A percentile compares a stretch with the other conserved stretches of the same genome.
Evolutionary conservation across 1,139 yeast genomes (phyloP).

Genomic region (Candida sp.): DNA sequence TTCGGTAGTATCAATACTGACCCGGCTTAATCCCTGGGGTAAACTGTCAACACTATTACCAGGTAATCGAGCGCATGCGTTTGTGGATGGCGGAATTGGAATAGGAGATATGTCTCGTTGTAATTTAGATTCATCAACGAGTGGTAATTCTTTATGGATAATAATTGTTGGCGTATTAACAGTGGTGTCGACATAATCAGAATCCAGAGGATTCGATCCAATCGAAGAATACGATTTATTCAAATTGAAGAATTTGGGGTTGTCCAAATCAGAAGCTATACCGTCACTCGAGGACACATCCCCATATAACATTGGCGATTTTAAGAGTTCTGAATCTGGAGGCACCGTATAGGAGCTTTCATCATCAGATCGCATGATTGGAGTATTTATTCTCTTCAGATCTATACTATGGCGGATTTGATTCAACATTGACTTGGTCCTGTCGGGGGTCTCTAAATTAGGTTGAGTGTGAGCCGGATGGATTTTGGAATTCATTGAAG

Average conservation of each 20-base stretch:
- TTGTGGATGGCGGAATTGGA: constrained; percentile 13
- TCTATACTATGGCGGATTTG: constrained; percentile 28
- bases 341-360: not conserved
- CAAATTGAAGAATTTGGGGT: not conserved
- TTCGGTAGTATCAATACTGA: constrained; percentile 1
- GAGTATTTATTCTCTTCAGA: constrained; percentile 17
- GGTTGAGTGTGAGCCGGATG: constrained; percentile 2
- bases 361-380: not conserved
- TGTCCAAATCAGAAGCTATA: not conserved
- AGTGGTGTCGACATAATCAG: constrained; percentile 1
- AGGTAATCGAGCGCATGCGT: constrained; percentile 16
- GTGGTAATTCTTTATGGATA: not conserved
- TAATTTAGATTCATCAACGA: not conserved
- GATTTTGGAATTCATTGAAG: constrained; percentile 22
- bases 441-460: constrained; percentile 7
- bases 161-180: constrained; percentile 4
- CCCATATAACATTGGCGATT: constrained; percentile 3
- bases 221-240: constrained; percentile 12
- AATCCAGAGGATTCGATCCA: constrained; percentile 11
- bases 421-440: constrained; percentile 12
- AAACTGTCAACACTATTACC: constrained; percentile 15
- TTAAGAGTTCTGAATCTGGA: not conserved
- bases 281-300: not conserved
- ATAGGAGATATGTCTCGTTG: constrained; percentile 11
- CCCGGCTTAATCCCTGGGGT: constrained; percentile 2